phyloP scores from a whole-genome alignment of 2,329 filamentous ascomycete species.

The Gyromitra esculenta region DNA sequence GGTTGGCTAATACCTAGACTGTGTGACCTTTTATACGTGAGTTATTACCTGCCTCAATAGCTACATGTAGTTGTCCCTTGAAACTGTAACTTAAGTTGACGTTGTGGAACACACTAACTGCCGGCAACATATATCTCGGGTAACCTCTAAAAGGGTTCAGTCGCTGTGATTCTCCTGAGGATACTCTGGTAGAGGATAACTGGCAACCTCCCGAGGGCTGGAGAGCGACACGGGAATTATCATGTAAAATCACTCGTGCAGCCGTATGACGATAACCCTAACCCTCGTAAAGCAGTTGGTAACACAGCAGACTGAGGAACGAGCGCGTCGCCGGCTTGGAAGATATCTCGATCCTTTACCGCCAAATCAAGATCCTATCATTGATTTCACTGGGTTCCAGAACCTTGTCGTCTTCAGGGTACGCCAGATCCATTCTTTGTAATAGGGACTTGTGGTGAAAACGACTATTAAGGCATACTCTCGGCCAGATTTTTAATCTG shows the following conservation, averaged over 20 bases:
- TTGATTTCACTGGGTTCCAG: conserved; percentile 1
- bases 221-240: background rate
- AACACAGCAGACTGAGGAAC: background rate
- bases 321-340: background rate
- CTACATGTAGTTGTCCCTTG: too few species aligned
- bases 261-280: background rate
- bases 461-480: background rate
- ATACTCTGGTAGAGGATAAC: too few species aligned
- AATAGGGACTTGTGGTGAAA: background rate
- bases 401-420: conserved; percentile 7
- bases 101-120: too few species aligned
- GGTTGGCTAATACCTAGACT: too few species aligned
- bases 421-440: background rate
- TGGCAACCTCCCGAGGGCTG: too few species aligned
- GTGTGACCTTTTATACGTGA: too few species aligned
- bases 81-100: too few species aligned
- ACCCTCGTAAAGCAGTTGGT: background rate
- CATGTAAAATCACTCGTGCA: background rate
- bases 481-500: background rate
- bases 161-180: too few species aligned
- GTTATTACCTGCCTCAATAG: too few species aligned
- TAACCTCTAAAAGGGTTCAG: too few species aligned
- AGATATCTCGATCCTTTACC: background rate
- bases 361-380: background rate
- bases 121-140: too few species aligned